phyloP scores from a whole-genome alignment of 2,329 filamentous ascomycete species.

The Colletotrichum sidae region DNA sequence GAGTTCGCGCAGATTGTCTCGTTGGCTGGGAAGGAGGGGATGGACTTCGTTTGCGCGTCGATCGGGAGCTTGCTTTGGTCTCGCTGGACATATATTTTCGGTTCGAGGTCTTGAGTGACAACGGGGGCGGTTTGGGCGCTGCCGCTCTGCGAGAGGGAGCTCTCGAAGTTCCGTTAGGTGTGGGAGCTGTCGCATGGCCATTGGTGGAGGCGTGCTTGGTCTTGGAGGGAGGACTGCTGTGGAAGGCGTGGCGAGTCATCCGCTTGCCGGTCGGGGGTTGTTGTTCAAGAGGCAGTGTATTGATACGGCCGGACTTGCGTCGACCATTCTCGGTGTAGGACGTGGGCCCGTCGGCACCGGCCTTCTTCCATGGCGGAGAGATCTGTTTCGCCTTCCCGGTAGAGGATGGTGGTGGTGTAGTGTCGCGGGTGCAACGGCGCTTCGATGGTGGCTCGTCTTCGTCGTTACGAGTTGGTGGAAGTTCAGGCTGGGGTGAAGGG shows the following conservation, averaged over 20 bases:
- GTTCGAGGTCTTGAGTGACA: conserved; percentile 42
- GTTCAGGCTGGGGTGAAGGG: conserved; percentile 9
- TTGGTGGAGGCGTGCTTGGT: conserved; percentile 43
- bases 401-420: conserved; percentile 51
- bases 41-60: conserved; percentile 52
- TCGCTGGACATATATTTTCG: conserved; percentile 47
- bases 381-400: conserved; percentile 62
- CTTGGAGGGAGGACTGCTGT: conserved; percentile 49
- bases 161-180: conserved; percentile 44
- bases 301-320: conserved; percentile 74
- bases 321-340: conserved; percentile 81
- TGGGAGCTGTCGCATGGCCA: conserved; percentile 45
- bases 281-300: conserved; percentile 65
- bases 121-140: conserved; percentile 25
- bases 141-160: conserved; percentile 41
- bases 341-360: conserved; percentile 86
- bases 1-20: conserved; percentile 55
- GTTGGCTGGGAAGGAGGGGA: conserved; percentile 54
- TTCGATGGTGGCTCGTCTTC: conserved; percentile 68
- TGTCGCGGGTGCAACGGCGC: conserved; percentile 70
- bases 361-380: conserved; percentile 95
- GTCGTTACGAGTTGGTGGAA: conserved; percentile 37
- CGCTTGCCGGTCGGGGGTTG: conserved; percentile 63
- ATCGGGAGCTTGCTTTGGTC: conserved; percentile 46
- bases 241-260: conserved; percentile 58